Evolutionary conservation across 176 grass and related monocot genomes (phyloP).

Genomic region (Zoysia pacifica): DNA sequence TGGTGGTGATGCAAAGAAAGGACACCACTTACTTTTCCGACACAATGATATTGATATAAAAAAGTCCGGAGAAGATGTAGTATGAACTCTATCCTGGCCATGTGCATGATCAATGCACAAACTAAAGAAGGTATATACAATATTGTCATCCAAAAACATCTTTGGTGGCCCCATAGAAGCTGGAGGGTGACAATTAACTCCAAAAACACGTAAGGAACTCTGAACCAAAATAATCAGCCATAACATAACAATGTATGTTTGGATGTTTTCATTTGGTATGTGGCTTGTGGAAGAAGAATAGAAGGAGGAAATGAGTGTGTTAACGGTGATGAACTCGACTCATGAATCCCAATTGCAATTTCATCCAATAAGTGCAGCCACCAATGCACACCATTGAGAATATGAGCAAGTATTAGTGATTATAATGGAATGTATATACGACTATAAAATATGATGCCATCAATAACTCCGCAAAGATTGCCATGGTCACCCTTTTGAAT

Average conservation of each 20-base stretch:
- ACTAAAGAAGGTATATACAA: background rate
- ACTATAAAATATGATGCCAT: background rate
- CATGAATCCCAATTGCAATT: background rate
- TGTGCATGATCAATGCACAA: background rate
- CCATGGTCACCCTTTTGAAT: background rate
- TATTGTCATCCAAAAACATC: background rate
- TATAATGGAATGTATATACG: background rate
- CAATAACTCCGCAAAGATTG: background rate
- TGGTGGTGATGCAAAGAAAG: background rate
- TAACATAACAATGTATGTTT: background rate
- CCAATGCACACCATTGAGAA: background rate
- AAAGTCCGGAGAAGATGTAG: background rate
- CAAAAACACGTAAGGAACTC: background rate
- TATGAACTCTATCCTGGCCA: background rate
- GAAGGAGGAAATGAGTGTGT: background rate
- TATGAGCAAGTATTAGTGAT: background rate
- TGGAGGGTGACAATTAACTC: background rate
- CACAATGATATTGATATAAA: background rate
- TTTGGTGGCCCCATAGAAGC: background rate
- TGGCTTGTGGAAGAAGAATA: background rate
- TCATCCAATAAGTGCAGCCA: background rate
- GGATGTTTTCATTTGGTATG: background rate
- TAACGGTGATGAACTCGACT: background rate
- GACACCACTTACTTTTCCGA: background rate
- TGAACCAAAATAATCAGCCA: background rate